Percentiles rank a stretch among this genome's conserved stretches.
Conservation (phyloP, 2,329 filamentous ascomycete genomes). For the Fusarium buharicum region DNA sequence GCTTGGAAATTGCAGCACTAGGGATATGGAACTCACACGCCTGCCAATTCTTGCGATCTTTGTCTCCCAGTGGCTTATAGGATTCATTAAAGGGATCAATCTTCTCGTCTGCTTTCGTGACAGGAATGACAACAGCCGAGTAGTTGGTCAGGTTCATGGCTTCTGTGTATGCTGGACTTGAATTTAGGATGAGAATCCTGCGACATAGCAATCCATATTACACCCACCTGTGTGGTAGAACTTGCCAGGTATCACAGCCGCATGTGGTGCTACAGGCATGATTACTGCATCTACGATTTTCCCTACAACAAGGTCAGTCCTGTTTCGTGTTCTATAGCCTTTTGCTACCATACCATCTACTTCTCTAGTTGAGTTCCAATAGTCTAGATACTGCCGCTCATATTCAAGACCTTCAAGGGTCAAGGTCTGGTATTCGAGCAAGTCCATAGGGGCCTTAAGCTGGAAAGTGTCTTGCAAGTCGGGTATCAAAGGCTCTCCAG, state of each 20-base stretch:
- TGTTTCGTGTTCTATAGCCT: too few species aligned
- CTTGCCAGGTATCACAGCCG: constrained; percentile 58
- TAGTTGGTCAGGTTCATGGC: constrained; percentile 67
- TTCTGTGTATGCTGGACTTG: constrained; percentile 49
- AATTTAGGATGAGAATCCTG: too few species aligned
- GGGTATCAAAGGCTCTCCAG: constrained; percentile 63
- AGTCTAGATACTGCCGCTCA: constrained; percentile 70
- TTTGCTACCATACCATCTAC: constrained; percentile 55
- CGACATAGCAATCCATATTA: too few species aligned
- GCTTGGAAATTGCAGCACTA: too few species aligned
- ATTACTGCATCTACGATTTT: constrained; percentile 66
- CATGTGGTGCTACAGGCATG: constrained; percentile 60
- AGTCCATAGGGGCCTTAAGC: constrained; percentile 39
- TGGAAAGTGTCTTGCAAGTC: constrained; percentile 53
- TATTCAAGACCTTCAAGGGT: constrained; percentile 65
- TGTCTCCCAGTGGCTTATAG: constrained; percentile 54
- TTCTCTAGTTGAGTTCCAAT: constrained; percentile 67
- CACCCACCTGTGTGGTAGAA: constrained; percentile 52
- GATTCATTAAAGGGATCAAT: constrained; percentile 56
- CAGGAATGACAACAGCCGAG: constrained; percentile 63
- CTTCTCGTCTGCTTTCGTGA: constrained; percentile 62
- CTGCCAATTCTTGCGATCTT: constrained; percentile 57
- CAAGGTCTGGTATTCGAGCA: constrained; percentile 52
- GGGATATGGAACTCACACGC: constrained; percentile 55
- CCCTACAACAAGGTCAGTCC: constrained; percentile 38